Base-by-base conservation (phyloP, 768 basidiomycete genomes). In the Leucocoprinus sp. region DNA sequence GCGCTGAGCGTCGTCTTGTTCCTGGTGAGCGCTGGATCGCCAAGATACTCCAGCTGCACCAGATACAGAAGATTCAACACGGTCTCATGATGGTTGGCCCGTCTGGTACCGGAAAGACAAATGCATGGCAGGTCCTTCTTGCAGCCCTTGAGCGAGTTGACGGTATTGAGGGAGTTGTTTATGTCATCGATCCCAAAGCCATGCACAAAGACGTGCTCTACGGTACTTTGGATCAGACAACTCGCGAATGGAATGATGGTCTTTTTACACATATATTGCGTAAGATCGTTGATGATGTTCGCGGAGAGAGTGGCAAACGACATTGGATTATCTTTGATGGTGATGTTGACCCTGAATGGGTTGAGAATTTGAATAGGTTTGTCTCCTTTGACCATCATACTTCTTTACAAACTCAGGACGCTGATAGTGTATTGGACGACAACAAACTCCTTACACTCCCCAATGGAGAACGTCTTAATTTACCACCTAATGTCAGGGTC, bases 241-340 rank as follows among this genome's bases (percentile, higher is more conserved):
- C 96, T 2, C 82, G 96, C 49, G 96, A 99, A 60, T 99, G 96
- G 96, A 98, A 93, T 48, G 96, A 99, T 60, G 95, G 96, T 45
- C 71, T 99, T 2, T 99, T 99, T 70, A 99, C 96, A 3, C 93
- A 97, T 59, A 89, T 97, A 38, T 70, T 99, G 45, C 83, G 96
- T 42, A 98, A 95, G 65, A 99, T 98, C 51, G 91, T 98, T 40
- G 96, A 99, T 57, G 92, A 98, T 59, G 95, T 97, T 34, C 89
- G 96, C 57, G 96, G 96, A 14, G 96, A 98, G 65, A 96, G 91
- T 60, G 75, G 79, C 14, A 97, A 95, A 68, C 71, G 96, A 24
- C 96, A 98, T 59, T 99, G 95, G 96, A 99, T 99, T 55, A 87
- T 99, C 49, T 99, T 99, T 52, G 96, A 99, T 58, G 96, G 96